Evolutionary conservation across 371 early-diverging fungal genomes (phyloP).

Genomic region (Mucor velutinosus): DNA sequence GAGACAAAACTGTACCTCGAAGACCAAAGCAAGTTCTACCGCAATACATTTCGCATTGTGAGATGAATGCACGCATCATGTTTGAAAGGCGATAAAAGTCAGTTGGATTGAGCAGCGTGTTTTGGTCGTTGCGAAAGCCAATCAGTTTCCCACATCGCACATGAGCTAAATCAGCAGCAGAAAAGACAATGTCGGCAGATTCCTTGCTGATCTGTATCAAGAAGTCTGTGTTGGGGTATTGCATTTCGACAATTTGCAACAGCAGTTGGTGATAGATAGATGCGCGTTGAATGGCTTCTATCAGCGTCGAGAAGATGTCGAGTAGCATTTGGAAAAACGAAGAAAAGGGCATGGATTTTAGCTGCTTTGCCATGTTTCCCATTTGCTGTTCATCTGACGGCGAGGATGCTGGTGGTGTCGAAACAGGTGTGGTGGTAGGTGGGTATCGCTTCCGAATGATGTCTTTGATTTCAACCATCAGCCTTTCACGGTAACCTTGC

Average conservation of each 20-base stretch:
- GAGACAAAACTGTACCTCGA: conserved; percentile 75
- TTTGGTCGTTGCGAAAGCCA: conserved; percentile 86
- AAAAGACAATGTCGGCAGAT: conserved; percentile 68
- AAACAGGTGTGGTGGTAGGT: not conserved
- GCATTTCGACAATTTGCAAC: conserved; percentile 46
- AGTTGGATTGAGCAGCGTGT: conserved; percentile 80
- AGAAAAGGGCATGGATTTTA: conserved; percentile 79
- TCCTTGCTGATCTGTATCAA: conserved; percentile 38
- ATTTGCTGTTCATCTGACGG: not conserved
- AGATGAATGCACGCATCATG: conserved; percentile 79
- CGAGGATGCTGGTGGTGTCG: not conserved
- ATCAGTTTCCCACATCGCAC: conserved; percentile 87
- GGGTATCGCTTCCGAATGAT: conserved; percentile 66
- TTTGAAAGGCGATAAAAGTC: conserved; percentile 84
- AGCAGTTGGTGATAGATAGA: conserved; percentile 65
- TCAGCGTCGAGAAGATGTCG: conserved; percentile 67
- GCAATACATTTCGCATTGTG: conserved; percentile 72
- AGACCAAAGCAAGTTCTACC: conserved; percentile 85
- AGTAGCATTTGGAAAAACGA: conserved; percentile 77
- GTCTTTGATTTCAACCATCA: conserved; percentile 74
- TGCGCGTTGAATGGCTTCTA: conserved; percentile 64
- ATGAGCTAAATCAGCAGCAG: conserved; percentile 81
- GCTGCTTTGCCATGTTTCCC: conserved; percentile 39
- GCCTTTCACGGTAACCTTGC: conserved; percentile 70
- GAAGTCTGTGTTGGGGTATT: conserved; percentile 7